These are phyloP conservation scores for Annulohypoxylon bovei DNA, from an alignment of 495 filamentous ascomycete genomes.

Conservation along the genomic window DNA sequence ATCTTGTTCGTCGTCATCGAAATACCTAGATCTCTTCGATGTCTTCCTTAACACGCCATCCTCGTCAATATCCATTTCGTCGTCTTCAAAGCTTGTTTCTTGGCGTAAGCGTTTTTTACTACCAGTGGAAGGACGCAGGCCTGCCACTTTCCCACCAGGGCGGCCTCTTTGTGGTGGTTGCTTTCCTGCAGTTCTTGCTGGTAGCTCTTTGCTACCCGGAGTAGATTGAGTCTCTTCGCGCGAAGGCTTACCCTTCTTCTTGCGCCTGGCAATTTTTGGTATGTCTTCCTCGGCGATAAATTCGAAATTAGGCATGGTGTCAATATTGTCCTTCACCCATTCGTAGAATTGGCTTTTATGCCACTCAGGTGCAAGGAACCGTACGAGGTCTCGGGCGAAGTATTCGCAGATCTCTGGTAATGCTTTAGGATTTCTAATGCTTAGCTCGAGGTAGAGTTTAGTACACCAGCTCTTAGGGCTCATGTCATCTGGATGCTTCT, in stretches of 20 bases:
- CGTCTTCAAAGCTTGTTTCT: conserved; percentile 36
- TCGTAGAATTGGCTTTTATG: conserved; percentile 40
- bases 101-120: conserved; percentile 49
- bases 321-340: conserved; percentile 38
- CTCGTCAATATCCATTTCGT: conserved; percentile 49
- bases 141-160: conserved; percentile 47
- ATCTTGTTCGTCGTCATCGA: conserved; percentile 42
- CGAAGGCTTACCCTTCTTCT: conserved; percentile 32
- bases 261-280: conserved; percentile 42
- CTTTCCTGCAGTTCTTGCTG: conserved; percentile 32
- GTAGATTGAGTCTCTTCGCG: conserved; percentile 4
- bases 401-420: conserved; percentile 47
- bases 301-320: conserved; percentile 35
- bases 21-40: conserved; percentile 49
- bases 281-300: conserved; percentile 41
- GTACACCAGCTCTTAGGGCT: conserved; percentile 33
- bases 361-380: conserved; percentile 46
- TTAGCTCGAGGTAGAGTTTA: conserved; percentile 48
- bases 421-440: conserved; percentile 41
- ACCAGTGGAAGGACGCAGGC: conserved; percentile 45
- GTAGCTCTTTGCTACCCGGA: conserved; percentile 32
- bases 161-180: conserved; percentile 40
- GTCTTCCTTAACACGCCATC: conserved; percentile 43
- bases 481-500: conserved; percentile 37
- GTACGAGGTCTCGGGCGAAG: conserved; percentile 45